These are phyloP conservation scores for Pichia sp. DNA, from an alignment of 1,139 yeast genomes.

Conservation along the genomic window DNA sequence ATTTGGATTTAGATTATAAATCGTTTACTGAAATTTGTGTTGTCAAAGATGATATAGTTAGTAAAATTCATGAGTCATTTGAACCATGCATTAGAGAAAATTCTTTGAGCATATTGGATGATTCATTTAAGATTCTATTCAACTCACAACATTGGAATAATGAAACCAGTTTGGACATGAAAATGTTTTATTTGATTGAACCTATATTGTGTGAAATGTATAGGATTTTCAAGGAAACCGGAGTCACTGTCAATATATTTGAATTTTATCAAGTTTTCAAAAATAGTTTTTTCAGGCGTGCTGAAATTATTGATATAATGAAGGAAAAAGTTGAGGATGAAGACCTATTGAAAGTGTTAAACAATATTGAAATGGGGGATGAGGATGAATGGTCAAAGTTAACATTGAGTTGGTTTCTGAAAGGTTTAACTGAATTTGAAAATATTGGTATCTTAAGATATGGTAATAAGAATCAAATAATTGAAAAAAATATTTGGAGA, in stretches of 20 bases:
- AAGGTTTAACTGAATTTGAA: slow-evolving; percentile 50
- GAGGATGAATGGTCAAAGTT: slow-evolving; percentile 41
- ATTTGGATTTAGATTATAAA: slow-evolving; percentile 22
- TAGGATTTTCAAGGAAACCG: slow-evolving; percentile 74
- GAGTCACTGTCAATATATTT: slow-evolving; percentile 61
- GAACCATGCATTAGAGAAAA: slow-evolving; percentile 36
- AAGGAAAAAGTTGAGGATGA: slow-evolving; percentile 8
- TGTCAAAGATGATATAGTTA: slow-evolving; percentile 16
- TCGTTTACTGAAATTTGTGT: slow-evolving; percentile 28
- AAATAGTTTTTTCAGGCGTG: slow-evolving; percentile 40
- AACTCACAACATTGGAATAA: slow-evolving; percentile 23
- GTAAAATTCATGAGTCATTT: slow-evolving; percentile 29
- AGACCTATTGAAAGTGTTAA: slow-evolving; percentile 2
- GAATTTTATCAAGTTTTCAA: slow-evolving; percentile 74
- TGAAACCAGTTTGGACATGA: slow-evolving; percentile 12
- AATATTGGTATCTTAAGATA: slow-evolving; percentile 47
- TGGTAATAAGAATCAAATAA: slow-evolving; percentile 42
- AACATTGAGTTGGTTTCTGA: slow-evolving; percentile 50
- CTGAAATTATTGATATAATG: slow-evolving; percentile 34
- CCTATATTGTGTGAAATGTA: slow-evolving; percentile 57
- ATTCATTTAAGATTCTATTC: slow-evolving; percentile 31
- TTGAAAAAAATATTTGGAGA: slow-evolving; percentile 57
- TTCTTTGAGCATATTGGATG: slow-evolving; percentile 32
- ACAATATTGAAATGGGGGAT: slow-evolving; percentile 22
- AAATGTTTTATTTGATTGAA: slow-evolving; percentile 29